These are phyloP conservation scores for Darksidea phi DNA, from an alignment of 495 filamentous ascomycete species.

Conservation along the genomic window DNA sequence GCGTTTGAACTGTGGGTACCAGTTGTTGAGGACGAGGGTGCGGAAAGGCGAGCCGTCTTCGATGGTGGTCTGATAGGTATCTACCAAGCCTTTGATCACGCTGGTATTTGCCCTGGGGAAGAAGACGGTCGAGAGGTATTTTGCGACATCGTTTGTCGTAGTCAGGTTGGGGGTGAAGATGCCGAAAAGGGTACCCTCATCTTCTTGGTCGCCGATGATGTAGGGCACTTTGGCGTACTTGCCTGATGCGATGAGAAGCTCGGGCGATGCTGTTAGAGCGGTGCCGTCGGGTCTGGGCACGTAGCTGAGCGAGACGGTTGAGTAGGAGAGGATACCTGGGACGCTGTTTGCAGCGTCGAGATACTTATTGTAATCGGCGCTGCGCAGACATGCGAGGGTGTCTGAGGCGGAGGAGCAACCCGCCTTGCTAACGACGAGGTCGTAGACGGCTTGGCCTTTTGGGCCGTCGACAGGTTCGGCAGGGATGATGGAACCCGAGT, in stretches of 20 bases:
- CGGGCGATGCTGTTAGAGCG: slow-evolving; percentile 50
- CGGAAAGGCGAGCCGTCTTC: slow-evolving; percentile 63
- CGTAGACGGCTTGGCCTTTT: slow-evolving; percentile 62
- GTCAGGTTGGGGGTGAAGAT: slow-evolving; percentile 66
- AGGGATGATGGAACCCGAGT: slow-evolving; percentile 63
- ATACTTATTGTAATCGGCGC: slow-evolving; percentile 57
- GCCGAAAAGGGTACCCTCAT: slow-evolving; percentile 53
- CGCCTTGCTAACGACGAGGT: slow-evolving; percentile 54
- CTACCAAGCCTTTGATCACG: slow-evolving; percentile 53
- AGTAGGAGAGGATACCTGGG: slow-evolving; percentile 60
- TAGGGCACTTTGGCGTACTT: slow-evolving; percentile 30
- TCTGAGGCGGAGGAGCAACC: slow-evolving; percentile 57
- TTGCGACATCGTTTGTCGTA: slow-evolving; percentile 53
- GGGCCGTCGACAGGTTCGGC: slow-evolving; percentile 60
- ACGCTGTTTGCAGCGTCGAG: slow-evolving; percentile 65
- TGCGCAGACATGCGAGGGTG: slow-evolving; percentile 62
- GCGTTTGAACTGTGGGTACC: slow-evolving; percentile 72
- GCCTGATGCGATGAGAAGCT: slow-evolving; percentile 38
- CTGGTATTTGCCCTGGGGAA: slow-evolving; percentile 51
- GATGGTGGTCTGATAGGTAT: slow-evolving; percentile 51
- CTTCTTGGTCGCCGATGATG: slow-evolving; percentile 33
- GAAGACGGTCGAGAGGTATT: slow-evolving; percentile 57
- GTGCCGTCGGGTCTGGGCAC: slow-evolving; percentile 44
- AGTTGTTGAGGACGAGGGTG: slow-evolving; percentile 58
- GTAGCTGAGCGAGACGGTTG: slow-evolving; percentile 46